phyloP scores from a whole-genome alignment of 164 flowering plant species.

The Echeveria elegans region DNA sequence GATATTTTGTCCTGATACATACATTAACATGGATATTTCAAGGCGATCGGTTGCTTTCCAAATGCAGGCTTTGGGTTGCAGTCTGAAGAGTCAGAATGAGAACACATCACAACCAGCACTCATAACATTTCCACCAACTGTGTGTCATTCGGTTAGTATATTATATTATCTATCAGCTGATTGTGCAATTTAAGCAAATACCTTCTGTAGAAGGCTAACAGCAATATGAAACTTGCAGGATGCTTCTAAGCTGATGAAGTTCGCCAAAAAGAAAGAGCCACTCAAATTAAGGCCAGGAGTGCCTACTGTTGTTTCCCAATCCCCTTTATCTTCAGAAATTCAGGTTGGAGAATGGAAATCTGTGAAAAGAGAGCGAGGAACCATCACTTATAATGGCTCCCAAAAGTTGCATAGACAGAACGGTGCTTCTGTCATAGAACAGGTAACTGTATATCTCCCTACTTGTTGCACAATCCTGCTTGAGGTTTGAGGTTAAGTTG shows the following conservation, averaged over 20 bases:
- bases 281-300: slow-evolving; percentile 23
- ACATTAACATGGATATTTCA: background rate
- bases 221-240: background rate
- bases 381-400: slow-evolving; percentile 16
- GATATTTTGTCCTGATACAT: background rate
- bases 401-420: slow-evolving; percentile 16
- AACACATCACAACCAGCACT: background rate
- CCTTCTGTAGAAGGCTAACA: background rate
- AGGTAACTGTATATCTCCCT: slow-evolving; percentile 16
- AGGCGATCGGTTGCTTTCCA: background rate
- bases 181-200: background rate
- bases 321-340: slow-evolving; percentile 21
- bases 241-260: background rate
- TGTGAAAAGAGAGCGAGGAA: slow-evolving; percentile 24
- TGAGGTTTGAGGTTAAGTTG: background rate
- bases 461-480: background rate
- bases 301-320: slow-evolving; percentile 15
- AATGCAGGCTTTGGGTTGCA: background rate
- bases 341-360: slow-evolving; percentile 43
- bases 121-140: background rate
- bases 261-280: background rate
- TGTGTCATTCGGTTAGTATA: background rate
- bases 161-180: background rate
- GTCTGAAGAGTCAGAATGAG: background rate
- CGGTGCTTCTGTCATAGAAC: slow-evolving; percentile 16